Percentiles rank a stretch among this genome's conserved stretches.
phyloP scores from a whole-genome alignment of 2,329 filamentous ascomycete genomes.

The Claviceps sp. region DNA sequence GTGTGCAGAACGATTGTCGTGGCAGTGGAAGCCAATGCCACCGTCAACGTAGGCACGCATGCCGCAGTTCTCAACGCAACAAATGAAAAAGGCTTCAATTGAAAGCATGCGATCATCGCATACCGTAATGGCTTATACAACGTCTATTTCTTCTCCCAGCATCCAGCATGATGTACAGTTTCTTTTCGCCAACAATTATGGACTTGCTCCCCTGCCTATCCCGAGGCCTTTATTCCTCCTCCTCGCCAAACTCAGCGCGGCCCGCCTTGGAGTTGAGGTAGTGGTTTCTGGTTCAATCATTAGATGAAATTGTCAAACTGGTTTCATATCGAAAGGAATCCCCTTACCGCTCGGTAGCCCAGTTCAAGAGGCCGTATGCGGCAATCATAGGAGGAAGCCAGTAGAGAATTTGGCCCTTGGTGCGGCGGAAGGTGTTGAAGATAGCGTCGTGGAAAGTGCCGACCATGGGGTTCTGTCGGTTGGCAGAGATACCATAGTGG shows the following conservation, averaged over 20 bases:
- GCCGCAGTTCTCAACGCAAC: background rate
- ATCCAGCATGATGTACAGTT: conserved; percentile 30
- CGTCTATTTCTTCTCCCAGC: conserved; percentile 23
- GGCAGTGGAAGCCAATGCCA: background rate
- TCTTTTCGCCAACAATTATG: conserved; percentile 5
- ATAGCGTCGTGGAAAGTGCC: conserved; percentile 66
- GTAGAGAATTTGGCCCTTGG: conserved; percentile 78
- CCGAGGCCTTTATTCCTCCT: conserved; percentile 29
- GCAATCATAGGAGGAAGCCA: conserved; percentile 64
- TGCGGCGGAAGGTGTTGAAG: conserved; percentile 91
- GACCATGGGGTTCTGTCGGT: conserved; percentile 80
- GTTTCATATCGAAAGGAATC: too few species aligned
- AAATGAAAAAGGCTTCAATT: conserved; percentile 11
- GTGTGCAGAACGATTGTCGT: background rate
- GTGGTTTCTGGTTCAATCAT: conserved; percentile 46
- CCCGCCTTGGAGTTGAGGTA: conserved; percentile 72
- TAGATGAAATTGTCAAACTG: background rate
- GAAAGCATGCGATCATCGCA: conserved; percentile 4
- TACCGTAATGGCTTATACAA: conserved; percentile 9
- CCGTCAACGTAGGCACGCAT: background rate
- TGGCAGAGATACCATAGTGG: conserved; percentile 66
- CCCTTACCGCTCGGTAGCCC: conserved; percentile 78
- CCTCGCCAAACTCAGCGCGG: conserved; percentile 38
- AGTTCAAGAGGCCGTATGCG: conserved; percentile 75
- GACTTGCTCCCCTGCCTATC: conserved; percentile 4